Percentiles rank a stretch among this genome's conserved stretches.
phyloP scores from a whole-genome alignment of 225 moss, liverwort and hornwort genomes.

The Lunularia cruciata region DNA sequence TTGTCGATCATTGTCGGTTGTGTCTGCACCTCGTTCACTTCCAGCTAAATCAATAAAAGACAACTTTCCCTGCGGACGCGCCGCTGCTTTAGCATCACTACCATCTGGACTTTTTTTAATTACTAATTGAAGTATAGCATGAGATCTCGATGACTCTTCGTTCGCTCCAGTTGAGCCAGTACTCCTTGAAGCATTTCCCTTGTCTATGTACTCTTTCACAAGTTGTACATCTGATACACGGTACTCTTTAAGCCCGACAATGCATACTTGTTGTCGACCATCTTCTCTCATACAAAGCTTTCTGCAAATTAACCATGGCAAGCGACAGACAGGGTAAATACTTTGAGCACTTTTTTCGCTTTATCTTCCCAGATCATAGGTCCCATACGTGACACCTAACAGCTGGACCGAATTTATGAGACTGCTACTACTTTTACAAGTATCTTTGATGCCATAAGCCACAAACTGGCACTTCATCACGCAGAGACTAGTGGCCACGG shows the following conservation, averaged over 20 bases:
- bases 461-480: too few relatives aligned
- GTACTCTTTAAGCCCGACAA: slow-evolving; percentile 96
- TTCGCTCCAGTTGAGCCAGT: slow-evolving; percentile 99
- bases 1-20: slow-evolving; percentile 99
- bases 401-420: too few relatives aligned
- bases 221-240: slow-evolving; percentile 94
- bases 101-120: slow-evolving; percentile 90
- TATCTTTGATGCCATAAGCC: too few relatives aligned
- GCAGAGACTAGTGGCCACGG: too few relatives aligned
- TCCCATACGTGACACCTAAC: too few relatives aligned
- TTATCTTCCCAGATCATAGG: too few relatives aligned
- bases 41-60: slow-evolving; percentile 91
- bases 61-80: slow-evolving; percentile 80
- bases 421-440: too few relatives aligned
- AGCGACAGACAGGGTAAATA: too few relatives aligned
- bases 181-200: slow-evolving; percentile 68
- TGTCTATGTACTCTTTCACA: slow-evolving; percentile 71
- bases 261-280: slow-evolving; percentile 99
- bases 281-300: slow-evolving; percentile 99
- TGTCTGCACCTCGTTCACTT: slow-evolving; percentile 98
- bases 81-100: slow-evolving; percentile 59
- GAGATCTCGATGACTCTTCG: slow-evolving; percentile 98
- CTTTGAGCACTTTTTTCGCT: too few relatives aligned
- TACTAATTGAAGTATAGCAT: slow-evolving; percentile 95
- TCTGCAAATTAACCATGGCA: slow-evolving; percentile 39